phyloP scores from a whole-genome alignment of 805 yeast species.

The Lipomyces lipofer region DNA sequence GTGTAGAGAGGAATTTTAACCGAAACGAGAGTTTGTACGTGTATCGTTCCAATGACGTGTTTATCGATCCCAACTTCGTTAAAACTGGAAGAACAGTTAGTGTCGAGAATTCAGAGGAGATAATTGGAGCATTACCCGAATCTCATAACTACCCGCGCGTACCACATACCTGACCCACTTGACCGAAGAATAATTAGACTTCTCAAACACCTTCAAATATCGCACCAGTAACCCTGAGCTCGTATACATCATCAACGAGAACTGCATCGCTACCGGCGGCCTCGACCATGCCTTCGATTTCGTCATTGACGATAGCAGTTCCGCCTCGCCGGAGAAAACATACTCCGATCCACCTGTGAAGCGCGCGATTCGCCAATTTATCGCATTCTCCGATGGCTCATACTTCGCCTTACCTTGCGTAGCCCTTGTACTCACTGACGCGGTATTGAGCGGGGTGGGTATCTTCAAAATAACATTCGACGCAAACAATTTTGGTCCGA shows the following conservation, averaged over 20 bases:
- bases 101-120: too few species aligned
- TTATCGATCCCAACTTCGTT: too few species aligned
- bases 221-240: conserved; percentile 75
- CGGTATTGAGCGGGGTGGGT: conserved; percentile 67
- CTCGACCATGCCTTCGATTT: conserved; percentile 53
- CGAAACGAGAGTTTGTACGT: neutral
- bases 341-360: conserved; percentile 67
- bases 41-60: neutral
- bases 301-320: conserved; percentile 40
- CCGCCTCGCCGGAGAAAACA: conserved; percentile 57
- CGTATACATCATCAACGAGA: conserved; percentile 71
- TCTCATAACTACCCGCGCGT: conserved; percentile 77
- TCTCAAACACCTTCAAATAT: conserved; percentile 64
- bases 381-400: conserved; percentile 61
- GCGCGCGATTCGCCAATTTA: conserved; percentile 71
- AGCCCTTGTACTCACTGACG: conserved; percentile 47
- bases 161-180: conserved; percentile 87
- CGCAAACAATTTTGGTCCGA: conserved; percentile 55
- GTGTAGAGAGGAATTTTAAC: too few species aligned
- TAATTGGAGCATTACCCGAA: conserved; percentile 54
- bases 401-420: conserved; percentile 70
- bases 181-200: conserved; percentile 63
- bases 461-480: conserved; percentile 62
- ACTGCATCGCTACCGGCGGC: conserved; percentile 74
- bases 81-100: too few species aligned